These are phyloP conservation scores for Yueomyces sinensis DNA, from an alignment of 805 yeast genomes.

Conservation along the genomic window DNA sequence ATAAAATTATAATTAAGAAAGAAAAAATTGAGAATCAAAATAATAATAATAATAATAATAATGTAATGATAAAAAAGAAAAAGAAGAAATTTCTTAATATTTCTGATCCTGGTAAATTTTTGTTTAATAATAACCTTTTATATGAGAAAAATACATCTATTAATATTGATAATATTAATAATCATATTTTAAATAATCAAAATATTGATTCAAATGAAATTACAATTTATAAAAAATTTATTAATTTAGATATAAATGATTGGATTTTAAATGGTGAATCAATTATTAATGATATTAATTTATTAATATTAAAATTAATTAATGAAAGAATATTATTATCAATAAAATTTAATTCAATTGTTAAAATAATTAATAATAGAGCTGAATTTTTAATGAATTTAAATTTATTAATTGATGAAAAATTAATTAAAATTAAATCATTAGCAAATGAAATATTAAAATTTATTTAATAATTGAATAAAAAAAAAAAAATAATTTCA, in stretches of 20 bases:
- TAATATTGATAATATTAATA: too few relatives aligned
- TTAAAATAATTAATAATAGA: slow-evolving; percentile 26
- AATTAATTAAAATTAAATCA: slow-evolving; percentile 26
- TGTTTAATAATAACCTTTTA: too few relatives aligned
- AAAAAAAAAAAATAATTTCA: too few relatives aligned
- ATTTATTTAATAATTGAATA: slow-evolving; percentile 19
- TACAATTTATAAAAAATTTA: neutral
- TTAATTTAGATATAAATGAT: slow-evolving; percentile 7
- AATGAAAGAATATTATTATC: slow-evolving; percentile 28
- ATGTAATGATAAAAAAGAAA: too few relatives aligned
- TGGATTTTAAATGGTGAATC: slow-evolving; percentile 29
- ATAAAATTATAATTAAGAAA: too few relatives aligned
- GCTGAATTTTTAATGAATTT: slow-evolving; percentile 23
- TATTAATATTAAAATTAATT: slow-evolving; percentile 24
- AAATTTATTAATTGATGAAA: slow-evolving; percentile 23
- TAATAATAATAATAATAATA: too few relatives aligned
- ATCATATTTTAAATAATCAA: too few relatives aligned
- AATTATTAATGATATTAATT: slow-evolving; percentile 23
- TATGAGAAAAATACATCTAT: too few relatives aligned
- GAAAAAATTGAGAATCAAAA: too few relatives aligned
- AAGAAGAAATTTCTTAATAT: too few relatives aligned
- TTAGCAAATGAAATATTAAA: slow-evolving; percentile 30
- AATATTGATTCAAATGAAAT: too few relatives aligned
- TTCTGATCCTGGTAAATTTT: too few relatives aligned
- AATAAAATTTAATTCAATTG: slow-evolving; percentile 26